Evolutionary conservation across 2,329 filamentous ascomycete species (phyloP).

Genomic region (Aspergillus japonicus): DNA sequence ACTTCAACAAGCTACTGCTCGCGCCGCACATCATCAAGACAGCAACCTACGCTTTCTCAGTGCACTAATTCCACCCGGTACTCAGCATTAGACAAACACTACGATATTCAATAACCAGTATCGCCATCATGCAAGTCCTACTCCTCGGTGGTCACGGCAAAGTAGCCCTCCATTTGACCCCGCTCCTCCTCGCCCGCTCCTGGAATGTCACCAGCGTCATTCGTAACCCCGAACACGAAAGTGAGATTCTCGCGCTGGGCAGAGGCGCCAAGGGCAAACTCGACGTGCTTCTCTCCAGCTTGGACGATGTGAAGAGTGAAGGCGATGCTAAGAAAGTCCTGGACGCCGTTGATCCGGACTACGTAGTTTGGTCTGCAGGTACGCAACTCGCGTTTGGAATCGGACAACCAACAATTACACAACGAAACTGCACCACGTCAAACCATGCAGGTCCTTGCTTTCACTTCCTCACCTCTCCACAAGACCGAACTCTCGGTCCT

Average conservation of each 20-base stretch:
- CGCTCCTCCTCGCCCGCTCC: constrained; percentile 68
- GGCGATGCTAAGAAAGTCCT: constrained; percentile 63
- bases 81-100: not conserved
- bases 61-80: not conserved
- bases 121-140: constrained; percentile 56
- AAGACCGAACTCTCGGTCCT: no score
- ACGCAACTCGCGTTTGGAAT: constrained; percentile 15
- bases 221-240: constrained; percentile 67
- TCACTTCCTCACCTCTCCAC: not conserved
- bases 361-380: constrained; percentile 50
- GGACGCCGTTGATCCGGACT: constrained; percentile 43
- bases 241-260: constrained; percentile 62
- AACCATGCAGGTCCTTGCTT: not conserved
- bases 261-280: constrained; percentile 61
- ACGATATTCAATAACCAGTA: not conserved
- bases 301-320: constrained; percentile 68
- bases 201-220: constrained; percentile 80
- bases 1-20: not conserved
- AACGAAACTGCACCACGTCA: not conserved
- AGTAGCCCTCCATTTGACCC: constrained; percentile 70
- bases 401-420: not conserved
- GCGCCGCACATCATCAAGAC: not conserved
- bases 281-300: constrained; percentile 66
- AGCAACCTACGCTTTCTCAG: not conserved
- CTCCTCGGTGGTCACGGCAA: constrained; percentile 82